phyloP scores from a whole-genome alignment of 2,329 filamentous ascomycete species.

The Colletotrichum liriopes region DNA sequence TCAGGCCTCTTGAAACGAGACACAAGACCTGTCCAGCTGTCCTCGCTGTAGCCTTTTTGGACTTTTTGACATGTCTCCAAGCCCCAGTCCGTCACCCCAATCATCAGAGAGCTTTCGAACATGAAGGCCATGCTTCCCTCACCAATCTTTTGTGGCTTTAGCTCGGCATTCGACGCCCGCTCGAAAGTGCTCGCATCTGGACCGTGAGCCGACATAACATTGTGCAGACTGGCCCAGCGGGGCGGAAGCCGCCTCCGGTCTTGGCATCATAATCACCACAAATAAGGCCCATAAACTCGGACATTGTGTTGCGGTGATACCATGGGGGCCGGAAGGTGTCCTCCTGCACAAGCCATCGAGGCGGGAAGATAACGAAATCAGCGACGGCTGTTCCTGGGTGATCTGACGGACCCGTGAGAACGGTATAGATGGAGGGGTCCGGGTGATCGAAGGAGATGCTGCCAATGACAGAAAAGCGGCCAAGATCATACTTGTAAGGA shows the following conservation, averaged over 20 bases:
- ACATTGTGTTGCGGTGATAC: constrained; percentile 69
- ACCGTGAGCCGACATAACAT: constrained; percentile 70
- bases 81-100: constrained; percentile 70
- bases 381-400: constrained; percentile 68
- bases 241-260: constrained; percentile 60
- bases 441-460: constrained; percentile 76
- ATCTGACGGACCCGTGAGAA: constrained; percentile 67
- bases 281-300: constrained; percentile 65
- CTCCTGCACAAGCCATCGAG: constrained; percentile 72
- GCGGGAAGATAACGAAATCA: constrained; percentile 74
- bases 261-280: constrained; percentile 63
- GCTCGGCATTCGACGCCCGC: constrained; percentile 61
- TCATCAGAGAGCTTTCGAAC: constrained; percentile 66
- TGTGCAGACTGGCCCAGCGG: constrained; percentile 65
- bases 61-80: constrained; percentile 56
- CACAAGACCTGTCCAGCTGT: constrained; percentile 67
- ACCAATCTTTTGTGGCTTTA: constrained; percentile 61
- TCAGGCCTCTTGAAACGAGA: constrained; percentile 44
- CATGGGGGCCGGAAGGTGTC: constrained; percentile 73
- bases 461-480: constrained; percentile 75
- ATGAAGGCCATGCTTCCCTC: constrained; percentile 66
- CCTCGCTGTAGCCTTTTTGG: constrained; percentile 72
- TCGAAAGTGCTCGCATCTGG: constrained; percentile 64
- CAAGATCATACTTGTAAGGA: constrained; percentile 78
- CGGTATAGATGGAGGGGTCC: constrained; percentile 76